Evolutionary conservation across 768 basidiomycete genomes (phyloP), one percentile per base, ranked within the genome.

Genomic region (Lactifluus subvellereus): DNA sequence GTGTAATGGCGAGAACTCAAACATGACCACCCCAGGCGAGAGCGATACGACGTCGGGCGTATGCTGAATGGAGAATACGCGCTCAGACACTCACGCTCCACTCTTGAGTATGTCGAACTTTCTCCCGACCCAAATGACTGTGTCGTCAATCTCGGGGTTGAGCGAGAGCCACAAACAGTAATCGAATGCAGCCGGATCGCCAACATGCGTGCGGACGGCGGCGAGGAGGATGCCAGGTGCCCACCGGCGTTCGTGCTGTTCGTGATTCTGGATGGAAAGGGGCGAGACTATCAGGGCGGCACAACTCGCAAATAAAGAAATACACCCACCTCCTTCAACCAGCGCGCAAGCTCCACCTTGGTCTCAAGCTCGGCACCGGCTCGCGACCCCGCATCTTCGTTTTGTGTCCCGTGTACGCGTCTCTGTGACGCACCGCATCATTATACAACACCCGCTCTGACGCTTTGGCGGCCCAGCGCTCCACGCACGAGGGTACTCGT

Each of bases 111-210:
- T 27, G 27, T 27, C 27, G 27, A 27, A 3, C 27, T 27, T 27
- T 27, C 27, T 27, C 27, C 2, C 27, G 27, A 27, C 27, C 27
- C 27, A 27, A 27, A 27, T 27, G 3, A 88, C 88, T 6, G 89
- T 91, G 20, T 81, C 83, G 68, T 90, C 88, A 67, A 78, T 84
- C 61, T 84, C 84, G 13, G 83, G 82, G 69, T 91, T 89, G 68
- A 83, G 77, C 3, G 88, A 88, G n/a, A 91, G 70, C 89, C 89
- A 91, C 45, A 83, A 72, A 27, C 79, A 77, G 86, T 87, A 90
- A 6, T 80, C 74, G 27, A 27, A 27, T 27, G 27, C 2, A 27
- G 2, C 27, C 27, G 27, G 2, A 27, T 27, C 27, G 27, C 27
- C 27, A 27, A 27, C 2, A 27, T 27, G 27, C 2, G 27, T 3